Conservation (phyloP, 1,284 basidiomycete species). For the Singerocomus inundabilis region DNA sequence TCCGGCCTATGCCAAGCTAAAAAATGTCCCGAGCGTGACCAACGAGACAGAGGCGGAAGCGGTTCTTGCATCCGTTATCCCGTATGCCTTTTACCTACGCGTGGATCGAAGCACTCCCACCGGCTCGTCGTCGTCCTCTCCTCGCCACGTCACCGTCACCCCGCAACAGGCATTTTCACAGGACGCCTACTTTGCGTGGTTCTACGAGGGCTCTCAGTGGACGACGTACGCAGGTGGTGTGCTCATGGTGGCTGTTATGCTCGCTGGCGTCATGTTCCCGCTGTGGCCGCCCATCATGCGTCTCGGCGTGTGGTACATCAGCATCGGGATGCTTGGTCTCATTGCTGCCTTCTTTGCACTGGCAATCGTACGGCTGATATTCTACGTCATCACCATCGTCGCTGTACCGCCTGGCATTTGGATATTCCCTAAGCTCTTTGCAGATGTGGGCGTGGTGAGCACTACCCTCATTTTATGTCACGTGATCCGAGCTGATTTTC, state of each 20-base stretch:
- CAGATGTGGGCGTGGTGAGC: slow-evolving; percentile 97
- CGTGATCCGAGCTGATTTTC: not conserved
- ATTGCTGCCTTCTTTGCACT: slow-evolving; percentile 91
- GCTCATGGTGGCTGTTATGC: slow-evolving; percentile 90
- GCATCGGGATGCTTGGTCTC: slow-evolving; percentile 84
- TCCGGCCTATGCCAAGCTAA: slow-evolving; percentile 87
- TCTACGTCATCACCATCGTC: slow-evolving; percentile 92
- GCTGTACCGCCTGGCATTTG: slow-evolving; percentile 91
- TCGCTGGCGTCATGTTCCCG: slow-evolving; percentile 99
- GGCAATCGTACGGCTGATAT: slow-evolving; percentile 89
- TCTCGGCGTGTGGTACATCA: slow-evolving; percentile 96
- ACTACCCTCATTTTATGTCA: slow-evolving; percentile 1
- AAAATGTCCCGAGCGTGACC: slow-evolving; percentile 77
- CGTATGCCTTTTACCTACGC: slow-evolving; percentile 87
- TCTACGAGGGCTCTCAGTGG: slow-evolving; percentile 94
- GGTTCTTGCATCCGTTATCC: slow-evolving; percentile 73
- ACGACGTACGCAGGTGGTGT: slow-evolving; percentile 91
- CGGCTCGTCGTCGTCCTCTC: slow-evolving; percentile 67
- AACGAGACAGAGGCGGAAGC: slow-evolving; percentile 76
- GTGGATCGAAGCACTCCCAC: slow-evolving; percentile 77
- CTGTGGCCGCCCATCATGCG: slow-evolving; percentile 94
- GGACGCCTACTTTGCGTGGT: slow-evolving; percentile 92
- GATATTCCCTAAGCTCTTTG: slow-evolving; percentile 99
- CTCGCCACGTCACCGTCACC: slow-evolving; percentile 80
- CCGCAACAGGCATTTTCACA: slow-evolving; percentile 80